Evolutionary conservation across 768 basidiomycete genomes (phyloP).

Genomic region (Boletus reticulatus): DNA sequence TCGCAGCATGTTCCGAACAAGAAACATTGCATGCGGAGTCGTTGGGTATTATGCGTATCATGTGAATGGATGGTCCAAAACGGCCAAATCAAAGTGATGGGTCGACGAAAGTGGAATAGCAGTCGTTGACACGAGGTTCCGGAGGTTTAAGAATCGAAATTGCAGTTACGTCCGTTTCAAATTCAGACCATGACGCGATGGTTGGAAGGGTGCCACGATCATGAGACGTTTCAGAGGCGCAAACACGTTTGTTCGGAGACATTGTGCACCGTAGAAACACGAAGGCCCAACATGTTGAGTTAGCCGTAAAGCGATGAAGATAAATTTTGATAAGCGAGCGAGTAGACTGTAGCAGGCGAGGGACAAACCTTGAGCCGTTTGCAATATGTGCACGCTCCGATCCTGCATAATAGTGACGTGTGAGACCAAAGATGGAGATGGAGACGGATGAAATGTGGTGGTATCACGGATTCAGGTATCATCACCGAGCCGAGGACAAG

Average conservation of each 20-base stretch:
- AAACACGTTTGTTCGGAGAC: conserved; percentile 19
- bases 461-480: background rate
- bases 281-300: background rate
- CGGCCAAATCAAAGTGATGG: background rate
- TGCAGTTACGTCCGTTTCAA: conserved; percentile 19
- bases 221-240: conserved; percentile 6
- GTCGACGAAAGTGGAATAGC: conserved; percentile 5
- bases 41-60: background rate
- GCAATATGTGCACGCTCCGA: conserved; percentile 83
- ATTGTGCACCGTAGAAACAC: conserved; percentile 13
- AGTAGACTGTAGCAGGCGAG: background rate
- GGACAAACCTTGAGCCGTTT: conserved; percentile 79
- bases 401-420: conserved; percentile 40
- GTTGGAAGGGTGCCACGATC: conserved; percentile 4
- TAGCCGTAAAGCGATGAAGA: conserved; percentile 13
- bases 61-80: conserved; percentile 1
- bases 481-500: conserved; percentile 15
- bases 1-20: conserved; percentile 16
- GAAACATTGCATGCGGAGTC: background rate
- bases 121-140: conserved; percentile 25
- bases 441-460: background rate
- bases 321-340: conserved; percentile 20
- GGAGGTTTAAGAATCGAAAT: conserved; percentile 24
- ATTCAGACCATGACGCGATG: conserved; percentile 6
- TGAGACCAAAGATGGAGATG: conserved; percentile 5